phyloP scores from a whole-genome alignment of 2,329 filamentous ascomycete genomes.

The Diplodia mutila region DNA sequence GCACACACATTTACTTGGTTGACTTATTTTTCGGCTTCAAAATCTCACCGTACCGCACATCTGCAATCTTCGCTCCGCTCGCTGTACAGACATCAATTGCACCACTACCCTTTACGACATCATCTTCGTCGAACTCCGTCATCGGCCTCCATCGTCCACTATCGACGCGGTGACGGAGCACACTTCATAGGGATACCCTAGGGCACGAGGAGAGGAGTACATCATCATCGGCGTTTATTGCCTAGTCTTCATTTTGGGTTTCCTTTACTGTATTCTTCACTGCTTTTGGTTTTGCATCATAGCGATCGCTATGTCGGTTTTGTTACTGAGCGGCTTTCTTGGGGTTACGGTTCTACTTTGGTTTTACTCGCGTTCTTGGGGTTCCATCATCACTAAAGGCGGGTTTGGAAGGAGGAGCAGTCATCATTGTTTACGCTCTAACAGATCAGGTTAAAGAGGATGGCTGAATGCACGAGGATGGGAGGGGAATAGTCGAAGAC shows the following conservation, averaged over 20 bases:
- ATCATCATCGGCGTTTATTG: constrained; percentile 18
- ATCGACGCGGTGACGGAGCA: constrained; percentile 12
- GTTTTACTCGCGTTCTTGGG: constrained; percentile 16
- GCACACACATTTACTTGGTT: constrained; percentile 17
- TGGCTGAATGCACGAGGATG: constrained; percentile 7
- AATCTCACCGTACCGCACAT: constrained; percentile 7
- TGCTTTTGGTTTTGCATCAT: constrained; percentile 4
- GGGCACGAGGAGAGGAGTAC: constrained; percentile 24
- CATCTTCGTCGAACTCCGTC: constrained; percentile 16
- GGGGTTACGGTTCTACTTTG: constrained; percentile 11
- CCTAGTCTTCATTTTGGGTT: background rate
- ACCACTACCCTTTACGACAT: constrained; percentile 21
- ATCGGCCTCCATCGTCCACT: constrained; percentile 6
- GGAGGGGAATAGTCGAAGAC: background rate
- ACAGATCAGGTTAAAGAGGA: background rate
- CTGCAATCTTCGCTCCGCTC: constrained; percentile 12
- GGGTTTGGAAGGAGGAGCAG: constrained; percentile 4
- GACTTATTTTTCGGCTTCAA: constrained; percentile 15
- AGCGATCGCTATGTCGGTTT: constrained; percentile 16
- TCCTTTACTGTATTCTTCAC: constrained; percentile 4
- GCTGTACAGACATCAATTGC: constrained; percentile 24
- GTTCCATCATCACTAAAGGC: background rate
- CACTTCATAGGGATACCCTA: constrained; percentile 25
- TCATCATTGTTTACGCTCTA: constrained; percentile 9
- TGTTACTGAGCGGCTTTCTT: constrained; percentile 4